These are phyloP conservation scores for Collybiopsis luxurians DNA, from an alignment of 768 basidiomycete species.

Conservation along the genomic window DNA sequence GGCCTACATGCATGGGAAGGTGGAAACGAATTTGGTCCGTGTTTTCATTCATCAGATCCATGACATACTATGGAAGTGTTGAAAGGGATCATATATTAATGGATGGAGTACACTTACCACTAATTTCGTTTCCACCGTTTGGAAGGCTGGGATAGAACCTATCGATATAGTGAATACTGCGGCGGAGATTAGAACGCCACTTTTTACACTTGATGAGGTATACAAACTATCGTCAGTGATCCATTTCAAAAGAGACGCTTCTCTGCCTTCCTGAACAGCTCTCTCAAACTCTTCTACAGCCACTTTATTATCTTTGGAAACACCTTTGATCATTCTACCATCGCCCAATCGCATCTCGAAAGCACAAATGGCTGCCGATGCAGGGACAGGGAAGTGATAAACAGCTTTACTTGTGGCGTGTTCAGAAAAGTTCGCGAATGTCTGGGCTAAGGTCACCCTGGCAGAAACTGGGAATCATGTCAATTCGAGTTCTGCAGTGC, in stretches of 20 bases:
- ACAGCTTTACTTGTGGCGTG: conserved; percentile 41
- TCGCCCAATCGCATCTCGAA: conserved; percentile 49
- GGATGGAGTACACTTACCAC: conserved; percentile 31
- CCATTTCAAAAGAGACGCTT: conserved; percentile 44
- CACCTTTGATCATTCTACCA: conserved; percentile 39
- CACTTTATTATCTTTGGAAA: conserved; percentile 44
- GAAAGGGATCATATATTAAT: background rate
- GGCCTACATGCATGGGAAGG: conserved; percentile 47
- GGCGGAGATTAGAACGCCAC: background rate
- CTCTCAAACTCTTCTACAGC: conserved; percentile 39
- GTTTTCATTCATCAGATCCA: conserved; percentile 49
- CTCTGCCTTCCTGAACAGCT: conserved; percentile 37
- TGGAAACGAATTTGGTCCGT: conserved; percentile 50
- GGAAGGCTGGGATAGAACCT: conserved; percentile 44
- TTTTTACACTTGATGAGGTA: background rate
- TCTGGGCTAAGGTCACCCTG: conserved; percentile 37
- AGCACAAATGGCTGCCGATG: conserved; percentile 49
- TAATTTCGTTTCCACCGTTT: conserved; percentile 37
- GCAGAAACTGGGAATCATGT: conserved; percentile 35
- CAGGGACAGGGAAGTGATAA: conserved; percentile 61
- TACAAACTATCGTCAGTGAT: conserved; percentile 51
- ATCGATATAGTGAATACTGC: conserved; percentile 59
- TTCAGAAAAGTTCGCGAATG: conserved; percentile 35
- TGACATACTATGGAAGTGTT: conserved; percentile 38
- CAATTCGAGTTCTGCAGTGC: background rate